phyloP scores from a whole-genome alignment of 306 rosid species.

The Dryas alaskensis region DNA sequence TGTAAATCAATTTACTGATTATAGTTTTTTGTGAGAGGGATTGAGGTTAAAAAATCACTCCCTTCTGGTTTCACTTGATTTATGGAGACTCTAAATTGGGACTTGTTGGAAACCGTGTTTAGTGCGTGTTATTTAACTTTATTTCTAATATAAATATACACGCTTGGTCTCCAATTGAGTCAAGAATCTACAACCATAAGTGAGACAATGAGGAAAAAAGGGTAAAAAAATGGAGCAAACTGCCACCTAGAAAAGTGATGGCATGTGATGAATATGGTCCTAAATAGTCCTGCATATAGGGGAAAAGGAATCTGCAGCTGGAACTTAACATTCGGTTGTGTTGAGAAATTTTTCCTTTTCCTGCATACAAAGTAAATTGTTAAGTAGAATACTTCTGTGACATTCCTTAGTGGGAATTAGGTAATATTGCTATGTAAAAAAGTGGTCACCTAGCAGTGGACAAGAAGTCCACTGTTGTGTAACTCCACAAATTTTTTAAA shows the following conservation, averaged over 20 bases:
- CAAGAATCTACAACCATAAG: too few relatives aligned
- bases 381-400: not conserved
- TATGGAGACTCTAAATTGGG: not conserved
- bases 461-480: too few relatives aligned
- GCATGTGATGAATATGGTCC: not conserved
- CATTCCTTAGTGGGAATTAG: not conserved
- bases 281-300: not conserved
- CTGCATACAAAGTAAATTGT: not conserved
- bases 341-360: not conserved
- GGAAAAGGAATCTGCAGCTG: not conserved
- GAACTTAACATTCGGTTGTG: not conserved
- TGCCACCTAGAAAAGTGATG: not conserved
- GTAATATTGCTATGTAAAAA: not conserved
- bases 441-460: too few relatives aligned
- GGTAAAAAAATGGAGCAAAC: too few relatives aligned
- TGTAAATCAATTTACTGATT: not conserved
- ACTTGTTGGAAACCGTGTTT: not conserved
- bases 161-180: too few relatives aligned
- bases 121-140: too few relatives aligned
- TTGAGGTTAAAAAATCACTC: not conserved
- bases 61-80: not conserved
- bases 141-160: too few relatives aligned
- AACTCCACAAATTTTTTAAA: not conserved
- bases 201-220: too few relatives aligned
- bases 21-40: not conserved